Conservation (phyloP, 306 rosid genomes). For the Vigna unguiculata region DNA sequence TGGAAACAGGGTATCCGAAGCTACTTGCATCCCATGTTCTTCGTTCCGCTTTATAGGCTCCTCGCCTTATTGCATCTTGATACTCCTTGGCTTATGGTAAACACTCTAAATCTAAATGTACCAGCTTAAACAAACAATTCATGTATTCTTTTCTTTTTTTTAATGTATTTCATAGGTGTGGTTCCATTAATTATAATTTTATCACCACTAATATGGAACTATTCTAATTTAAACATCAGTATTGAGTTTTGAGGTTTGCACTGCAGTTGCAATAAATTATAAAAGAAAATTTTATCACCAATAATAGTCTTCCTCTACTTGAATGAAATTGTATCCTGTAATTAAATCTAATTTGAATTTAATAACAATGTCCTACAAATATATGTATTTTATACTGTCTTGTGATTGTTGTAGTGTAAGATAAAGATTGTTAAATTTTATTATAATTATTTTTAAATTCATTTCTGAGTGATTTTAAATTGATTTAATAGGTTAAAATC, state of each 20-base stretch:
- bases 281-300: too few species aligned
- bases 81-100: constrained; percentile 85
- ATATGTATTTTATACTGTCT: too few species aligned
- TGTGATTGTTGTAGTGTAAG: too few species aligned
- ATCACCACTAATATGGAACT: too few species aligned
- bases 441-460: not conserved
- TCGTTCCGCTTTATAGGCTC: constrained; percentile 72
- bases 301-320: too few species aligned
- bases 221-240: too few species aligned
- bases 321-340: too few species aligned
- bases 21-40: constrained; percentile 85
- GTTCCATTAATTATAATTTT: not conserved
- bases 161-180: not conserved
- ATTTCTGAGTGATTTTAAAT: not conserved
- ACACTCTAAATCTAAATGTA: not conserved
- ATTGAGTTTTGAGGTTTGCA: too few species aligned
- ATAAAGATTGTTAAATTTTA: not conserved
- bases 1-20: constrained; percentile 92
- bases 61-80: constrained; percentile 74
- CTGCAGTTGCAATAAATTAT: too few species aligned
- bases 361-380: too few species aligned
- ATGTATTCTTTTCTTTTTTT: not conserved
- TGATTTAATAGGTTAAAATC: not conserved
- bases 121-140: not conserved
- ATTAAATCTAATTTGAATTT: not conserved